These are phyloP conservation scores for Didymella segeticola DNA, from an alignment of 2,329 filamentous ascomycete genomes.

Conservation along the genomic window DNA sequence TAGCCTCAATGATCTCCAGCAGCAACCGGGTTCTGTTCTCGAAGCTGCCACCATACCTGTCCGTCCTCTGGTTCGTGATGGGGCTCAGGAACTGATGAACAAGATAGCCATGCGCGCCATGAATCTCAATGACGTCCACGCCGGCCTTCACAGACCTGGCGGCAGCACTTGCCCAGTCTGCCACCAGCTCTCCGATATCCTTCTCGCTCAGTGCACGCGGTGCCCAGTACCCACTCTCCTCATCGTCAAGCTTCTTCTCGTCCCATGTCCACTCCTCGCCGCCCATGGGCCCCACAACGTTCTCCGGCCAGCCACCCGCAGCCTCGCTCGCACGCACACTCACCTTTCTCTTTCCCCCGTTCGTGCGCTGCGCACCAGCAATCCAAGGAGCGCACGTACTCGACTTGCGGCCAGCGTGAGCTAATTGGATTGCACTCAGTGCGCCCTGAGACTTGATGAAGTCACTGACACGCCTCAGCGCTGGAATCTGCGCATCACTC, in stretches of 20 bases:
- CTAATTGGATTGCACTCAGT: constrained; percentile 43
- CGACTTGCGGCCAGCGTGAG: constrained; percentile 46
- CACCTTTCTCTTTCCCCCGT: constrained; percentile 33
- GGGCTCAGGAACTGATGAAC: constrained; percentile 51
- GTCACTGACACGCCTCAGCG: constrained; percentile 40
- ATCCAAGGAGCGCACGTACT: constrained; percentile 45
- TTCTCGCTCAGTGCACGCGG: constrained; percentile 46
- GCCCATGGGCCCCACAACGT: constrained; percentile 49
- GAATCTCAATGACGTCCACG: constrained; percentile 53
- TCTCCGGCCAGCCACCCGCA: constrained; percentile 44
- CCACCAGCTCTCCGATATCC: constrained; percentile 49
- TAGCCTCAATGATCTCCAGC: constrained; percentile 51
- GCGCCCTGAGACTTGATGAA: constrained; percentile 46
- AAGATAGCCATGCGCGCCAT: constrained; percentile 52
- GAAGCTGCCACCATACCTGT: constrained; percentile 52
- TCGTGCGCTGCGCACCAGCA: constrained; percentile 22
- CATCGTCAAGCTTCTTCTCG: constrained; percentile 36
- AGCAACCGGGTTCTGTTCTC: constrained; percentile 50
- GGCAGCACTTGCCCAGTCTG: constrained; percentile 51
- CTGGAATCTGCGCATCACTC: constrained; percentile 47
- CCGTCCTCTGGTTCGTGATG: constrained; percentile 51
- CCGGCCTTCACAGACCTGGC: constrained; percentile 46
- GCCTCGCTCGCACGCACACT: constrained; percentile 37
- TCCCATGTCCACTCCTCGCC: constrained; percentile 51
- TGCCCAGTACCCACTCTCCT: constrained; percentile 45